These are phyloP conservation scores for Vitis hybrid DNA, from an alignment of 177 flowering plant genomes.

Conservation along the genomic window DNA sequence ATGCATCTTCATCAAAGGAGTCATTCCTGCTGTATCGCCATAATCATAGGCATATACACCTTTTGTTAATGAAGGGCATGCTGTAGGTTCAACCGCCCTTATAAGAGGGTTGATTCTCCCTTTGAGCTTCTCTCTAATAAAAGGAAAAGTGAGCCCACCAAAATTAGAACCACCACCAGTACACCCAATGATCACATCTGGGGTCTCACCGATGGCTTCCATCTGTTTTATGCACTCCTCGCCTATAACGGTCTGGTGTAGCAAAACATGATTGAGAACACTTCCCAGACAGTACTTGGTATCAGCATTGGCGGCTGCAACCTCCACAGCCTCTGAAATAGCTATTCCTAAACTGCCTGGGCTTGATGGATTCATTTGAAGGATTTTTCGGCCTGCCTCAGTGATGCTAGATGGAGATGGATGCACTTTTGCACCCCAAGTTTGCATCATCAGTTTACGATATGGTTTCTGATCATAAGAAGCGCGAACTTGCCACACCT, in stretches of 20 bases:
- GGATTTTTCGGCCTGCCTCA: conserved; percentile 67
- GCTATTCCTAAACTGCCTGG: conserved; percentile 98
- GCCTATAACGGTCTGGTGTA: conserved; percentile 93
- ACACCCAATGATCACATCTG: conserved; percentile 91
- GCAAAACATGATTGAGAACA: conserved; percentile 90
- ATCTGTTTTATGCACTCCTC: conserved; percentile 93
- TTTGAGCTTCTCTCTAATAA: conserved; percentile 80
- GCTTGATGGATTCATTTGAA: conserved; percentile 63
- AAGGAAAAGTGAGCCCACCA: conserved; percentile 87
- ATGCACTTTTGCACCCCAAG: conserved; percentile 98
- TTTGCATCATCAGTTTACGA: conserved; percentile 92
- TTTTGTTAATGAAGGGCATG: conserved; percentile 93
- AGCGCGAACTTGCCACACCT: conserved; percentile 99
- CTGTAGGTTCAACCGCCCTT: conserved; percentile 89
- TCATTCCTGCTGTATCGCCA: conserved; percentile 95
- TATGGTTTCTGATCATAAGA: conserved; percentile 95
- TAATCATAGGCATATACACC: conserved; percentile 91
- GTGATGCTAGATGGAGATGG: conserved; percentile 86
- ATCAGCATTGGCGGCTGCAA: conserved; percentile 68
- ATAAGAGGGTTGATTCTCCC: conserved; percentile 82
- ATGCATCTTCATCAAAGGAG: conserved; percentile 98
- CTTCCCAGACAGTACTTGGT: conserved; percentile 94
- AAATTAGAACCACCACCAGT: conserved; percentile 97
- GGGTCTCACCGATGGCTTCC: conserved; percentile 88
- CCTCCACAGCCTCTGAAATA: conserved; percentile 93